phyloP scores from a whole-genome alignment of 2,329 filamentous ascomycete genomes.

The Sclerotinia trifoliorum region DNA sequence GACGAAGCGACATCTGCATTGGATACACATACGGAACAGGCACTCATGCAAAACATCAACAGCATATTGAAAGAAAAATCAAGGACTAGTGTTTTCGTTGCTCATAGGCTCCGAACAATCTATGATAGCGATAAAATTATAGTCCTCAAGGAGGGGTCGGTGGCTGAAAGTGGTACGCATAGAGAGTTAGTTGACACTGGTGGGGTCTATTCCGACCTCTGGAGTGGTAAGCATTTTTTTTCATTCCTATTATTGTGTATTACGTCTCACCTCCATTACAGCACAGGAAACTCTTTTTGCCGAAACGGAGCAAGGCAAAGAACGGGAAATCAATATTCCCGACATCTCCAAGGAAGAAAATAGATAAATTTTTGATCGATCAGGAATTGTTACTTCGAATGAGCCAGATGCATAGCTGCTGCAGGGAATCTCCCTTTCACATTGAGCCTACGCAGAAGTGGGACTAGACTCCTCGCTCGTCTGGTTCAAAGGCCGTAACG shows the following conservation, averaged over 20 bases:
- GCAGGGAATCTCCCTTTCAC: slow-evolving; percentile 13
- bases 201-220: slow-evolving; percentile 84
- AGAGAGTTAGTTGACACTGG: slow-evolving; percentile 74
- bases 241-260: slow-evolving; percentile 11
- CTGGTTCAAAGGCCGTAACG: not conserved
- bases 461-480: not conserved
- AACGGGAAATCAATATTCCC: slow-evolving; percentile 39
- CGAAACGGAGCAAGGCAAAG: slow-evolving; percentile 44
- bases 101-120: slow-evolving; percentile 88
- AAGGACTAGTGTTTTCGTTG: slow-evolving; percentile 91
- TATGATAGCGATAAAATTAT: slow-evolving; percentile 93
- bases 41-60: slow-evolving; percentile 88
- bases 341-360: slow-evolving; percentile 20
- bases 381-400: slow-evolving; percentile 14
- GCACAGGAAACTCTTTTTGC: slow-evolving; percentile 62
- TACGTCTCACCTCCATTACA: slow-evolving; percentile 37
- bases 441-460: not conserved
- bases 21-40: slow-evolving; percentile 91
- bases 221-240: slow-evolving; percentile 65
- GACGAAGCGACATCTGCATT: slow-evolving; percentile 92
- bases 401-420: slow-evolving; percentile 5
- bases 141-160: slow-evolving; percentile 76
- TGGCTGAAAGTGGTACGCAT: slow-evolving; percentile 90
- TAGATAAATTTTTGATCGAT: slow-evolving; percentile 17
- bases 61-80: slow-evolving; percentile 84